Base-by-base conservation (phyloP, 495 filamentous ascomycete genomes). In the Aspergillus nanangensis region DNA sequence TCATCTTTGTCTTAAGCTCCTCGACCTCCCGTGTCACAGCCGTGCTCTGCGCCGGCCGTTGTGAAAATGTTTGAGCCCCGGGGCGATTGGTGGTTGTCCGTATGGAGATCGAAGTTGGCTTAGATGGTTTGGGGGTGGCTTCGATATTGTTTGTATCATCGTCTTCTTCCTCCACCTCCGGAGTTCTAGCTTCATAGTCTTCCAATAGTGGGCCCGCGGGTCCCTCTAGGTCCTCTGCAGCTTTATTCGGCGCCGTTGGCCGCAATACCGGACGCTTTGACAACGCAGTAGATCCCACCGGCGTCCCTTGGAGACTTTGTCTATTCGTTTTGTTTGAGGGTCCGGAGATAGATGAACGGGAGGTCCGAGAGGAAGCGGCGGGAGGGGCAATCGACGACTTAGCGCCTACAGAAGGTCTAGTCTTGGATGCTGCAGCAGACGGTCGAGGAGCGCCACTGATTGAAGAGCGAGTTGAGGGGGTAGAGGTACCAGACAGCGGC, bases 1-100 rank as follows among this genome's bases (percentile, higher is more conserved):
- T 81, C 1, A 93, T 66, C 56, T 90, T 92, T 2, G 83, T 79
- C 55, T 89, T 88, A 41, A 92, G 67, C 43, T 90, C 86, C 45
- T 92, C 87, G 23, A 86, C 70, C 52, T 95, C 86, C 47, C 84
- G 78, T 34, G 70, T 71, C 4, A 79, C 56, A 2, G 76, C 72
- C 27, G 70, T 45, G 44, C 47, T 67, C 35, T 63, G 60, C 0
- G 27, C 32, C 32, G 56, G 57, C 18, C 65, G 69, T 52, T 31
- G 68, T 14, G 59, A 56, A 55, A 45, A 62, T 45, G 50, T 53
- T 24, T 27, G 58, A 3, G 39, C n/a, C 20, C 41, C 60, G 20
- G 45, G 62, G 24, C 52, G 67, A 42, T 38, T 47, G 52, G 22
- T 54, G 9, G 55, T 29, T 10, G 56, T 19, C 11, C 66, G 55